Evolutionary conservation across 2,329 filamentous ascomycete species (phyloP).

Genomic region (Epichloe sylvatica): DNA sequence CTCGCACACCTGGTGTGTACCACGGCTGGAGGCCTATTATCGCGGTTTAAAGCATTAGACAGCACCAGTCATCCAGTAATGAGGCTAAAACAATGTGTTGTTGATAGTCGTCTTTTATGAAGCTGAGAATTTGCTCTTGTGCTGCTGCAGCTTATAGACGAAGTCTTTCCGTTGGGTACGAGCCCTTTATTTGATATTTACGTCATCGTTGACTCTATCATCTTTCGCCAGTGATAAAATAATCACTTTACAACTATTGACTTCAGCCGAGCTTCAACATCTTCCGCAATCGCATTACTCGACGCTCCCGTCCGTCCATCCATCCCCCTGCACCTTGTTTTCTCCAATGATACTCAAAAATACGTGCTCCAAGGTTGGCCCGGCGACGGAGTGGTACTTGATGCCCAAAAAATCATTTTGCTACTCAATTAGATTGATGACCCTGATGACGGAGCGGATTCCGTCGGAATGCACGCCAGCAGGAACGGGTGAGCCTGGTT

Average conservation of each 20-base stretch:
- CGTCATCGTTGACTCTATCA: too few species aligned
- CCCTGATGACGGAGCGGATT: constrained; percentile 12
- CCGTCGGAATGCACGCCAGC: constrained; percentile 4
- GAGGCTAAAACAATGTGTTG: not conserved
- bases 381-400: constrained; percentile 51
- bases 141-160: too few species aligned
- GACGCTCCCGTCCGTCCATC: not conserved
- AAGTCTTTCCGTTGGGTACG: too few species aligned
- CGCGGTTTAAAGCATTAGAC: not conserved
- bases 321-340: constrained; percentile 27
- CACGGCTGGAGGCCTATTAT: not conserved
- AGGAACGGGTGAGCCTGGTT: constrained; percentile 22
- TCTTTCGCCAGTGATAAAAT: too few species aligned
- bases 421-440: constrained; percentile 37
- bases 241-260: too few species aligned
- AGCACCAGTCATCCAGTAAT: not conserved
- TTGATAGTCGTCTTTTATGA: not conserved
- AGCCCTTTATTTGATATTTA: too few species aligned
- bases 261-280: not conserved
- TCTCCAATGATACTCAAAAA: constrained; percentile 55
- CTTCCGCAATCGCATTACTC: not conserved
- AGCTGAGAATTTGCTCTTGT: too few species aligned
- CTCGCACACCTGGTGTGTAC: constrained; percentile 2
- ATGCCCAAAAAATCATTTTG: constrained; percentile 43
- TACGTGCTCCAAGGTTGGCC: constrained; percentile 55